Percentiles rank a stretch among this genome's conserved stretches.
Conservation (phyloP, 306 rosid genomes). For the Malus asiatica region DNA sequence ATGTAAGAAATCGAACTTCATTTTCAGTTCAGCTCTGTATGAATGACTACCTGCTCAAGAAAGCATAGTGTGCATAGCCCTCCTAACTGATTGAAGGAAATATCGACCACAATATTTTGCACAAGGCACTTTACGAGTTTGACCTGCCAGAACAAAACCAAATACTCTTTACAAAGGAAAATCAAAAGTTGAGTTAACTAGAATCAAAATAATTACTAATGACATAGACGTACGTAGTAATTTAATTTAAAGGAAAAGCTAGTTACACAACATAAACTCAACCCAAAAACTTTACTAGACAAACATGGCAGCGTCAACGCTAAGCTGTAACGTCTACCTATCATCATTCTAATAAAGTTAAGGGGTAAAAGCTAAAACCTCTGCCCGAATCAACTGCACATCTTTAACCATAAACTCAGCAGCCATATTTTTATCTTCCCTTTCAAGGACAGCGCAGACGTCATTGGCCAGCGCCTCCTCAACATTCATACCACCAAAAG, state of each 20-base stretch:
- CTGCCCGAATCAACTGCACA: slow-evolving; percentile 81
- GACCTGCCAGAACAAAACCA: slow-evolving; percentile 55
- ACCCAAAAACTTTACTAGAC: neutral
- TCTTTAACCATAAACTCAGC: slow-evolving; percentile 79
- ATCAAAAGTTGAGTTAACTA: neutral
- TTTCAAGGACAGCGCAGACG: slow-evolving; percentile 55
- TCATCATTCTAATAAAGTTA: neutral
- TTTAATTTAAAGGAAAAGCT: neutral
- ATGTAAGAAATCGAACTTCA: neutral
- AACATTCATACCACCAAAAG: slow-evolving; percentile 44
- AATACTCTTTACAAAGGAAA: neutral
- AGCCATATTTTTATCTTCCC: slow-evolving; percentile 57
- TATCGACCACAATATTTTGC: slow-evolving; percentile 87
- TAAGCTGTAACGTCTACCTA: neutral
- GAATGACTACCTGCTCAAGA: slow-evolving; percentile 75
- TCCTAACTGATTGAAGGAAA: slow-evolving; percentile 95
- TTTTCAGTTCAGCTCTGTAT: neutral
- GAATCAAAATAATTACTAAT: neutral
- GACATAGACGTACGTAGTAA: neutral
- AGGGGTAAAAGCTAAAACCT: slow-evolving; percentile 43
- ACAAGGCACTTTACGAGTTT: slow-evolving; percentile 89
- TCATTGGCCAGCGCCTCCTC: slow-evolving; percentile 70
- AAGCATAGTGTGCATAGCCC: slow-evolving; percentile 90
- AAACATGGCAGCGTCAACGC: neutral
- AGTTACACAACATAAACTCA: neutral